Base-by-base conservation (phyloP, 306 rosid species). In the Prunus mira region DNA sequence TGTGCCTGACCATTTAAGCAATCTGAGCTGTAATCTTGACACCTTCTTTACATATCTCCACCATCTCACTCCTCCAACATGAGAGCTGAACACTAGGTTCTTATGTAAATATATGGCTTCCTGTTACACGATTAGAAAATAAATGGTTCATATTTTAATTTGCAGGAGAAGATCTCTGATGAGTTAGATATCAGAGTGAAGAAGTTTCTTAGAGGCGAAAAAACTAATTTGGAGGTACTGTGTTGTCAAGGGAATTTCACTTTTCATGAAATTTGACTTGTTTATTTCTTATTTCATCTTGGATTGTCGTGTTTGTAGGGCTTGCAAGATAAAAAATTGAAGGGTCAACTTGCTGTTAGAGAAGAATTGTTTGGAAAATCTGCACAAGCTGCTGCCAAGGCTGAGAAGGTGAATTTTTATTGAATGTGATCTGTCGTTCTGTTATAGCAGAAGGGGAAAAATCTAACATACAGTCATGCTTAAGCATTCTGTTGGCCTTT, bases 181-280 rank as follows among this genome's bases (percentile, higher is more conserved):
- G 98, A 91, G 76, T 62, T 87, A 60, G 93, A 90, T 45, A 45
- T 43, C 75, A 91, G 60, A 71, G 71, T 79, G 18, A 82, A 89
- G 79, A 95, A 95, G 90, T 95, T 86, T 84, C 89, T 85, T 18
- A 90, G 99, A 82, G 99, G 99, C 46, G 89, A 80, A 69, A 87
- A 80, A 73, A 83, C 87, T 20, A 79, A 89, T 83, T 80, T 94
- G 75, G 89, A 86, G 95, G 98, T 90, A 90, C 43, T 2, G 0
- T 38, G 1, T 32, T 18, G 51, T 10, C 5, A 13, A 0, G 9
- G 41, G 57, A 54, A n/a, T 17, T 78, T 58, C 52, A 64, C 66
- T 12, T 67, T 78, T 58, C 64, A 49, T 25, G 25, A 45, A 67
- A 8, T 41, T 9, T 17, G 32, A 11, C 50, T 17, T 9, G 69